Evolutionary conservation across 208 protist species (phyloP).

Genomic region (Leishmania guyanensis): DNA sequence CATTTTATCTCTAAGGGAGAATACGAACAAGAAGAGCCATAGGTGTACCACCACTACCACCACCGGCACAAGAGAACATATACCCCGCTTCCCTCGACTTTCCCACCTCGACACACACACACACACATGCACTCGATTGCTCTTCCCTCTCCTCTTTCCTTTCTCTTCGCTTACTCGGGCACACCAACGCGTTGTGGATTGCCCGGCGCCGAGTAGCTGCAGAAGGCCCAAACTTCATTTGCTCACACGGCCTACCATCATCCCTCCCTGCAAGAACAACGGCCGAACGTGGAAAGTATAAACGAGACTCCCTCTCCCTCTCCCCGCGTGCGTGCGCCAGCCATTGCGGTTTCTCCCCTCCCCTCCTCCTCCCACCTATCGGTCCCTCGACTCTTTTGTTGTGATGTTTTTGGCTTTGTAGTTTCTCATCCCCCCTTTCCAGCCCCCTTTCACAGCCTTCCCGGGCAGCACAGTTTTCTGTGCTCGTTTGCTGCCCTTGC

Average conservation of each 20-base stretch:
- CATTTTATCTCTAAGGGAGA: not conserved
- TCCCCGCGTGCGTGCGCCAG: not conserved
- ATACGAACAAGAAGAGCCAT: not conserved
- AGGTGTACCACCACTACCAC: not conserved
- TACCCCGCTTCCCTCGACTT: not conserved
- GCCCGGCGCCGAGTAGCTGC: no score
- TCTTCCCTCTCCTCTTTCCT: not conserved
- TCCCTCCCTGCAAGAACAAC: not conserved
- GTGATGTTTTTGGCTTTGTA: no score
- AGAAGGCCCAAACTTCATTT: not conserved
- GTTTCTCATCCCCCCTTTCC: not conserved
- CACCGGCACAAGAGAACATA: not conserved
- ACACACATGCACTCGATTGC: not conserved
- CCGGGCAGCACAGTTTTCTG: not conserved
- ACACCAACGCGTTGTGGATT: not conserved
- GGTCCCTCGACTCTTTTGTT: not conserved
- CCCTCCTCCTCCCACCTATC: not conserved
- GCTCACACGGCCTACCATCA: not conserved
- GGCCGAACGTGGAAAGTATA: not conserved
- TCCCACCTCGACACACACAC: not conserved
- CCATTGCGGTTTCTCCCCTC: not conserved
- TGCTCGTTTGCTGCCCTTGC: not conserved
- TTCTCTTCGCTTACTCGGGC: not conserved
- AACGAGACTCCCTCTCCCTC: not conserved
- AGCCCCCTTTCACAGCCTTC: not conserved